Evolutionary conservation across 495 filamentous ascomycete species (phyloP), one percentile per base, ranked within the genome.

Genomic region (Podospora fimiseda): DNA sequence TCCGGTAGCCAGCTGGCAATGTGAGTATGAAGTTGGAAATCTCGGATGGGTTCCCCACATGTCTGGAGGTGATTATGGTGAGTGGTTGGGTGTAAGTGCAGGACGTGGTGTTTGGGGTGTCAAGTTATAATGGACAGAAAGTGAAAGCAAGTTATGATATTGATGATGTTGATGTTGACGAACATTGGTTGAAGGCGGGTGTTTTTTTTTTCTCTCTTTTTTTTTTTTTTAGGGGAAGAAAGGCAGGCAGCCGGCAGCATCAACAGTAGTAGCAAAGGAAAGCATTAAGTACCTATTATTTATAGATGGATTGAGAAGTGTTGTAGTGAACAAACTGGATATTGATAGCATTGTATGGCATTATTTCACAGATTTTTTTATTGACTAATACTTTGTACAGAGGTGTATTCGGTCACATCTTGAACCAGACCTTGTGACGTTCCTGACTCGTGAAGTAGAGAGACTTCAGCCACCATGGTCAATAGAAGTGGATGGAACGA

Each of bases 11-110:
- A 84, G 79, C 52, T 99, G 94, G 94, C 82, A 87, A 61, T 96
- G 93, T 61, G 93, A 97, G 53, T 95, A 95, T 59, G 93, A 99
- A 72, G 87, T 99, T 20, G 87, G 85, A 9, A 97, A 96, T 67
- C 78, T 97, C 27, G 91, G 87, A 61, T 99, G 93, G 93, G 88
- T 88, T 14, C 92, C 93, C 27, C 87, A 86, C 46, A 84, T 88
- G 54, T 55, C 62, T 9, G 86, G 79, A 43, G 74, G 78, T n/a
- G 86, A 89, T 45, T 83, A 83, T 3, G 86, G 88, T 13, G 93
- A 98, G 54, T 98, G 93, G 93, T 71, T 98, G 15, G 94, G 93
- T 19, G 89, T 98, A 4, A 87, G 86, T 63, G 94, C 89, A 27
- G 93, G 93, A 20, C 77, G 91, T 50, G 93, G 92, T 0, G 79